Evolutionary conservation across 768 basidiomycete genomes (phyloP).

Genomic region (Lactarius sanguifluus): DNA sequence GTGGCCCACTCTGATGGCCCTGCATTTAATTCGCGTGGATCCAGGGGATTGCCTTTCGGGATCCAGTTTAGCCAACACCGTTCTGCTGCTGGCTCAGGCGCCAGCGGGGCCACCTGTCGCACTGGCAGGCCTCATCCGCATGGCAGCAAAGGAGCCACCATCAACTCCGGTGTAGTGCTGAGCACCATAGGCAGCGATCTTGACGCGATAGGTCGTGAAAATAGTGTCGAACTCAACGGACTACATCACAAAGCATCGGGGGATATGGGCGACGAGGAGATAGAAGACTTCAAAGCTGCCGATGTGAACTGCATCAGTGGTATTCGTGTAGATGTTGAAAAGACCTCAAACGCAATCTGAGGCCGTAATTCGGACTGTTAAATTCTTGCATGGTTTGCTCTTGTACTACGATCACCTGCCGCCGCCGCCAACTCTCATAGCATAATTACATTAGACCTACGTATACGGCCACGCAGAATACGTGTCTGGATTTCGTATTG

Average conservation of each 20-base stretch:
- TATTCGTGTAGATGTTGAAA: conserved; percentile 63
- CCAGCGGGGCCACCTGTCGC: conserved; percentile 6
- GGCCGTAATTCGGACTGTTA: not conserved
- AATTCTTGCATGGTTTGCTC: conserved; percentile 7
- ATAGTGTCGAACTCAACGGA: conserved; percentile 27
- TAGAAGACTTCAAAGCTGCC: conserved; percentile 31
- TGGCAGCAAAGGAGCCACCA: conserved; percentile 13
- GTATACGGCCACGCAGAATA: not conserved
- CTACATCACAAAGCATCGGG: conserved; percentile 37
- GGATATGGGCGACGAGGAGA: conserved; percentile 34
- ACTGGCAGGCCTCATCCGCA: conserved; percentile 19
- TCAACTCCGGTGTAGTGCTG: conserved; percentile 27
- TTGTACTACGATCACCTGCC: conserved; percentile 3
- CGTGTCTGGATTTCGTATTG: not conserved
- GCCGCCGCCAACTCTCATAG: not conserved
- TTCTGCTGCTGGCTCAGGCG: conserved; percentile 25
- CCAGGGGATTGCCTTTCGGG: conserved; percentile 26
- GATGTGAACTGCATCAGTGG: conserved; percentile 37
- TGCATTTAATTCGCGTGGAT: conserved; percentile 24
- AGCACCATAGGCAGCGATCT: conserved; percentile 27
- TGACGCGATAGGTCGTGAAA: conserved; percentile 22
- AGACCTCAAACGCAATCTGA: conserved; percentile 52
- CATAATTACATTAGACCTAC: not conserved
- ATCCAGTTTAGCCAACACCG: conserved; percentile 29
- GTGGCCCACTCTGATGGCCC: conserved; percentile 57